phyloP scores from a whole-genome alignment of 2,329 filamentous ascomycete genomes.

The Pyrenochaeta sp. region DNA sequence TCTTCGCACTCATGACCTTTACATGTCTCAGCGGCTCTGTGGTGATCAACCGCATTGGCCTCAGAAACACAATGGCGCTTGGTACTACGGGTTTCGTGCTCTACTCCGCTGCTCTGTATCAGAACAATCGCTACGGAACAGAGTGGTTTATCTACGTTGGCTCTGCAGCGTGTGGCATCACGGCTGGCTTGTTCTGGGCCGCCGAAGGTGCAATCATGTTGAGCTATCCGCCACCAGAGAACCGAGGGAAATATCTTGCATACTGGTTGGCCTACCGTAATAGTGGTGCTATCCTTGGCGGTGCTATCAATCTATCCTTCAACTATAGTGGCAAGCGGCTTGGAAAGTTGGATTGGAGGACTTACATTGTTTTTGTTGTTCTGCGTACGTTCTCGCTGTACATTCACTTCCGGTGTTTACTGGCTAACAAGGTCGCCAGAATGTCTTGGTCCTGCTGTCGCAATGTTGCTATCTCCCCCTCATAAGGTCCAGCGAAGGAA shows the following conservation, averaged over 20 bases:
- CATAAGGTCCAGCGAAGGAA: slow-evolving; percentile 21
- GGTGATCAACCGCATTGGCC: slow-evolving; percentile 5
- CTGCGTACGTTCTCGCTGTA: slow-evolving; percentile 23
- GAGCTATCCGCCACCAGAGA: slow-evolving; percentile 23
- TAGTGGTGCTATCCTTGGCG: slow-evolving; percentile 23
- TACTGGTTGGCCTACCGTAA: slow-evolving; percentile 25
- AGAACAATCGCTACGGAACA: slow-evolving; percentile 43
- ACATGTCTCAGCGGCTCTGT: slow-evolving; percentile 44
- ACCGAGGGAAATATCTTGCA: slow-evolving; percentile 20
- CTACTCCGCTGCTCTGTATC: slow-evolving; percentile 49
- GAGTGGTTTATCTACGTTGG: slow-evolving; percentile 34
- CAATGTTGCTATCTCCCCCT: slow-evolving; percentile 17
- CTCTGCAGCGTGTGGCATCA: slow-evolving; percentile 28
- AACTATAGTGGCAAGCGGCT: slow-evolving; percentile 27
- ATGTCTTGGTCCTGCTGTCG: slow-evolving; percentile 22
- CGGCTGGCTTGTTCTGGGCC: slow-evolving; percentile 33
- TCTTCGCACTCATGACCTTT: slow-evolving; percentile 47
- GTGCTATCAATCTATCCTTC: slow-evolving; percentile 22
- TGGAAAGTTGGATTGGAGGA: slow-evolving; percentile 34
- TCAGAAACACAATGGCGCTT: slow-evolving; percentile 40
- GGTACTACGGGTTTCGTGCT: slow-evolving; percentile 47
- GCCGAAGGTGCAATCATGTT: slow-evolving; percentile 38
- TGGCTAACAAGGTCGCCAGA: slow-evolving; percentile 3
- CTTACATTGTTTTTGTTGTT: slow-evolving; percentile 34
- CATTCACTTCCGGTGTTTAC: neutral